Percentiles rank a stretch among this genome's conserved stretches.
Conservation (phyloP, 1,284 basidiomycete genomes). For the Heterobasidion occidentale region DNA sequence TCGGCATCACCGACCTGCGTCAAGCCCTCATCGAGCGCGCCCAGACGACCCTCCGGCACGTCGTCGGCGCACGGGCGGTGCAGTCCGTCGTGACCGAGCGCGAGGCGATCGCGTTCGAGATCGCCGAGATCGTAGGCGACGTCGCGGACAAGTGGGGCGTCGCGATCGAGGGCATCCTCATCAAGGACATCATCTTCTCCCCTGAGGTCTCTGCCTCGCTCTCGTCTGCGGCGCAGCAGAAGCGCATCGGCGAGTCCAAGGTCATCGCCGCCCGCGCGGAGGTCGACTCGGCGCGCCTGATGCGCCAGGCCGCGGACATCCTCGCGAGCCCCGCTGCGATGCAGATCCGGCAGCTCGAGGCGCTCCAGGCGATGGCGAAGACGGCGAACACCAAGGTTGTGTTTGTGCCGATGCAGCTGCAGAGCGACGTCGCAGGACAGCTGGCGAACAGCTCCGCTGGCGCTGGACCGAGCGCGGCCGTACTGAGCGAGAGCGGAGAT, state of each 20-base stretch:
- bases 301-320: constrained; percentile 91
- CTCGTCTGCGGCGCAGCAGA: constrained; percentile 90
- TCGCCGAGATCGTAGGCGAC: constrained; percentile 89
- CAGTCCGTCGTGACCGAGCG: constrained; percentile 88
- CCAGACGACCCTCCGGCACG: constrained; percentile 92
- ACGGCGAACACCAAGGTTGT: constrained; percentile 80
- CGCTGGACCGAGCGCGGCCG: constrained; percentile 6
- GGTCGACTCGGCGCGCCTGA: constrained; percentile 89
- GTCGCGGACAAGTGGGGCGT: constrained; percentile 93
- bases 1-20: constrained; percentile 85
- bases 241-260: constrained; percentile 91
- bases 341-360: constrained; percentile 95
- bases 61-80: constrained; percentile 85
- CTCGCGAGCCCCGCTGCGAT: constrained; percentile 90
- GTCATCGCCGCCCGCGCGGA: constrained; percentile 96
- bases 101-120: constrained; percentile 93
- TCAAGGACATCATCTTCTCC: constrained; percentile 92
- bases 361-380: constrained; percentile 69
- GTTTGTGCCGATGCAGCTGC: constrained; percentile 90
- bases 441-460: constrained; percentile 20
- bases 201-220: constrained; percentile 87
- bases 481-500: constrained; percentile 32
- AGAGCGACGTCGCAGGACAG: constrained; percentile 60
- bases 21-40: constrained; percentile 88
- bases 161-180: constrained; percentile 89